Base-by-base conservation (phyloP, 1,284 basidiomycete genomes). In the Caloboletus inedulis region DNA sequence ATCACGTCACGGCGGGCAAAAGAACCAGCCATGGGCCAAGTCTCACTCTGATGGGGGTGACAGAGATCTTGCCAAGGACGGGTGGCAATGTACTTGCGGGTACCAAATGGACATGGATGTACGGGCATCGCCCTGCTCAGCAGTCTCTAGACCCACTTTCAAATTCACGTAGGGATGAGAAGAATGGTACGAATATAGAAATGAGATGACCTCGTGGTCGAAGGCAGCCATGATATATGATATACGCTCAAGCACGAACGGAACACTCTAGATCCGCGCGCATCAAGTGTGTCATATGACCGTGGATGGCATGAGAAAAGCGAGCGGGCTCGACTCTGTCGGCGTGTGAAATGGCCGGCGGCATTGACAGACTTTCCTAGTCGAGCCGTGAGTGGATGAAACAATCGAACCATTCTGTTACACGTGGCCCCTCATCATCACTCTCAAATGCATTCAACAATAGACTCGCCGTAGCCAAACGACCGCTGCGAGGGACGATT, bases 331-430 rank as follows among this genome's bases (percentile, higher is more conserved):
- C 55, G 46, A 54, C 43, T 1, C 25, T 30, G 30, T 54, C 23
- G 46, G 43, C 47, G 60, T 60, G 58, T 47, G 58, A 59, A 62
- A 14, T 30, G 19, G 41, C 41, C 34, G 41, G 57, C 41, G 41
- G 46, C 12, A 40, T 13, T 36, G 14, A 10, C 25, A 33, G 36
- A 14, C 10, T 27, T 19, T 41, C 16, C 25, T 14, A 21, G 18
- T 54, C 47, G 58, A 21, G 12, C 8, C 36, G 44, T 40, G 29
- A 27, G 19, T 35, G 13, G 23, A 35, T 39, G 36, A 47, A 29
- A 25, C n/a, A n/a, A n/a, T n/a, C n/a, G n/a, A n/a, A n/a, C n/a
- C n/a, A n/a, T n/a, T n/a, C n/a, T n/a, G n/a, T n/a, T n/a, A n/a
- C n/a, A n/a, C n/a, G n/a, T n/a, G n/a, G n/a, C n/a, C n/a, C n/a